Evolutionary conservation across 345 rosid genomes (phyloP).

Genomic region (Aegle marmelos): DNA sequence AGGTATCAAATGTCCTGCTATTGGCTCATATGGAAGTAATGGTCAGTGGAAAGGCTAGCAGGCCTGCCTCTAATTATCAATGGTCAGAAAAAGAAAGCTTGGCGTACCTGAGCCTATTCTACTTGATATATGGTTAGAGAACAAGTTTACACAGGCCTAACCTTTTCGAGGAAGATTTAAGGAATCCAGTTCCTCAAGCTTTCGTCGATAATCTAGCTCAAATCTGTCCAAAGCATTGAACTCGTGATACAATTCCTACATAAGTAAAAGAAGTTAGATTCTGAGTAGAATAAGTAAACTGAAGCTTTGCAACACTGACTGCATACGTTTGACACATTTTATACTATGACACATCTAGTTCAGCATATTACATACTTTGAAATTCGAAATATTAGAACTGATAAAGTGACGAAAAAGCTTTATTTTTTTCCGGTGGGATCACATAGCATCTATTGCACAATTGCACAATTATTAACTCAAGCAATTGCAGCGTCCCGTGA

Average conservation of each 20-base stretch:
- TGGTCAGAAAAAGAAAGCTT: background rate
- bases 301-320: background rate
- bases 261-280: constrained; percentile 13
- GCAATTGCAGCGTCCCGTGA: background rate
- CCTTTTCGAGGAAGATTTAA: constrained; percentile 65
- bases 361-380: background rate
- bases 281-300: background rate
- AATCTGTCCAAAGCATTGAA: constrained; percentile 62
- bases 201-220: constrained; percentile 53
- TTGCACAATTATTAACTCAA: background rate
- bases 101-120: background rate
- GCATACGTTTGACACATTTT: background rate
- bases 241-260: constrained; percentile 77
- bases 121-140: background rate
- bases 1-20: background rate
- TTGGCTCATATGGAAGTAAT: background rate
- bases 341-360: background rate
- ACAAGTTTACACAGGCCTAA: constrained; percentile 15
- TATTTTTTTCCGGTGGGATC: background rate
- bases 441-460: background rate
- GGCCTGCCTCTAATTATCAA: background rate
- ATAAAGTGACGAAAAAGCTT: background rate
- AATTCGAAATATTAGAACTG: background rate
- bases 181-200: constrained; percentile 49
- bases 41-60: background rate